Conservation (phyloP, 192 early-diverging fungal genomes). For the Endogone sp. region DNA sequence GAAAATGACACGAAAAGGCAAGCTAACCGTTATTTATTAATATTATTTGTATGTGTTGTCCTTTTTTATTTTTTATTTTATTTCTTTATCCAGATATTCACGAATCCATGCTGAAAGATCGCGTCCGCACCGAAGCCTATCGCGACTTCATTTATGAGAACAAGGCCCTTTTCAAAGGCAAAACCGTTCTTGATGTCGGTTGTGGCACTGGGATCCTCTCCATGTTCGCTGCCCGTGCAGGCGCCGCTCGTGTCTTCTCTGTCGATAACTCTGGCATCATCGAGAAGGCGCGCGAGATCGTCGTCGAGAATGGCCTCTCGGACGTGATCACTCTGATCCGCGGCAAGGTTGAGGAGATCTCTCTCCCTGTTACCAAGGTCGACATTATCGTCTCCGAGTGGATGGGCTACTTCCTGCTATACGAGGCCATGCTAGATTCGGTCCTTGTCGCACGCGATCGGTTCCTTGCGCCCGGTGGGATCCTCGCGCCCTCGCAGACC, state of each 20-base stretch:
- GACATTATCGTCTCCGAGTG: constrained; percentile 90
- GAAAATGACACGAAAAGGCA: no score
- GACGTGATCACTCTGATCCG: constrained; percentile 58
- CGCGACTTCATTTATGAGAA: constrained; percentile 81
- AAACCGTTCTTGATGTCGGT: constrained; percentile 82
- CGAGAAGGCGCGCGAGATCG: constrained; percentile 73
- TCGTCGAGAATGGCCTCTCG: constrained; percentile 68
- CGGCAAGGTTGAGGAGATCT: constrained; percentile 78
- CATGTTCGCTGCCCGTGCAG: constrained; percentile 88
- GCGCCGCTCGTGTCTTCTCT: constrained; percentile 63
- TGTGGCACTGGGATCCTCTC: constrained; percentile 90
- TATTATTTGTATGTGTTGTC: no score
- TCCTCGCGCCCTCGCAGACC: constrained; percentile 65
- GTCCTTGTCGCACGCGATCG: constrained; percentile 80
- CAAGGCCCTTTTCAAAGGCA: constrained; percentile 79
- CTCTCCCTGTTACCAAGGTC: constrained; percentile 68
- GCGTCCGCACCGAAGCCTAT: constrained; percentile 76
- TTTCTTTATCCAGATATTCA: constrained; percentile 60
- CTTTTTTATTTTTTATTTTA: constrained; percentile 39
- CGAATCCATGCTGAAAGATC: constrained; percentile 86
- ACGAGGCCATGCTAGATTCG: constrained; percentile 90
- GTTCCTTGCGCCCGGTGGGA: constrained; percentile 62
- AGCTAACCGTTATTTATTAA: no score
- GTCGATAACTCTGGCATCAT: constrained; percentile 89
- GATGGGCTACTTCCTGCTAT: constrained; percentile 93